Evolutionary conservation across 495 filamentous ascomycete species (phyloP).

Genomic region (Penicillium longicatenatum): DNA sequence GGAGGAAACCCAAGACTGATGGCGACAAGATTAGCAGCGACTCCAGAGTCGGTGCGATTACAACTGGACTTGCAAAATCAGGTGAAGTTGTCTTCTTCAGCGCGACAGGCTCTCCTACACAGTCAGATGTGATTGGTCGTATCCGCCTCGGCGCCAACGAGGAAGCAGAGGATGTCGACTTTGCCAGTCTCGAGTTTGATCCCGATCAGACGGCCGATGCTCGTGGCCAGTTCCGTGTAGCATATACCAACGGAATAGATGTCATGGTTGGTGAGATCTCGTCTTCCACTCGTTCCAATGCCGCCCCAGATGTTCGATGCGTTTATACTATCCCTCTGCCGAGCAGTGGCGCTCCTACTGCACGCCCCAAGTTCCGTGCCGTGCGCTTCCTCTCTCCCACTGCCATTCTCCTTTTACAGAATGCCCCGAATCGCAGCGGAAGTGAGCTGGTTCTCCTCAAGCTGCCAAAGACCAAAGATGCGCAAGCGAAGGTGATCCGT

Average conservation of each 20-base stretch:
- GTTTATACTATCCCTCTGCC: conserved; percentile 64
- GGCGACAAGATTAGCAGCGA: conserved; percentile 17
- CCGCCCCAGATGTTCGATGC: conserved; percentile 54
- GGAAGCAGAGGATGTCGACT: conserved; percentile 83
- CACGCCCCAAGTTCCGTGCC: conserved; percentile 58
- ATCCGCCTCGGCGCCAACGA: conserved; percentile 61
- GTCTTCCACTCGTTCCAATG: conserved; percentile 42
- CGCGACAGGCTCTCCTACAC: conserved; percentile 54
- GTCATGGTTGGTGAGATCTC: conserved; percentile 55
- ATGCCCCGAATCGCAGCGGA: conserved; percentile 56
- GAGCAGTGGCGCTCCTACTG: conserved; percentile 40
- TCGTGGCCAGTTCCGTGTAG: conserved; percentile 62
- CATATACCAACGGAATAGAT: conserved; percentile 79
- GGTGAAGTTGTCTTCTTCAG: conserved; percentile 81
- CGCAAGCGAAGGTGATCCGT: conserved; percentile 45
- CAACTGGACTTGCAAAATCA: conserved; percentile 70
- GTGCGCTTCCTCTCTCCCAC: conserved; percentile 72
- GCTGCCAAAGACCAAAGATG: conserved; percentile 28
- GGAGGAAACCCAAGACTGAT: conserved; percentile 40
- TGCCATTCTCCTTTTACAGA: conserved; percentile 51
- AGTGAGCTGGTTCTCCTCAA: conserved; percentile 72
- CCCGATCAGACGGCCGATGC: conserved; percentile 23
- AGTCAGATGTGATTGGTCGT: conserved; percentile 64
- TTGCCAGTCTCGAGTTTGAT: conserved; percentile 54
- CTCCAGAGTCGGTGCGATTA: conserved; percentile 67